Base-by-base conservation (phyloP, 208 protist genomes). In the Acanthamoeba sp. region DNA sequence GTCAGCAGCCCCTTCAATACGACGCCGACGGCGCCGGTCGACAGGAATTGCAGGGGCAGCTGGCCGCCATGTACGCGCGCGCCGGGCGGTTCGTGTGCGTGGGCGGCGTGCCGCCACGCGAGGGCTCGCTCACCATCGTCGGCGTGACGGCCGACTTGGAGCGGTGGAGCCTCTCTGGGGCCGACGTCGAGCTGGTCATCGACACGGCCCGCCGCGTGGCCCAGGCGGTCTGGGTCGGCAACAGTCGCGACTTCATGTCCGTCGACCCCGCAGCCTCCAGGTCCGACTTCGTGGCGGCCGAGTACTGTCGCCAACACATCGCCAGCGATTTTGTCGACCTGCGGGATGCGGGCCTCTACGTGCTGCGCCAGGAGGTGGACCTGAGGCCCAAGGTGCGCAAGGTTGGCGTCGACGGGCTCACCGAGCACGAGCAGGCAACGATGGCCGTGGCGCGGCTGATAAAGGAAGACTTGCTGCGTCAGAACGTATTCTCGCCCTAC, bases 351-450 rank as follows among this genome's bases (percentile, higher is more conserved):
- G 96, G 98, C 45, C 97, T 98, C 34, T 98, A 99, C 96, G 99
- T 99, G 95, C 96, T 99, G 10, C 99, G 99, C 97, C 97, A 98
- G 42, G 99, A 99, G 97, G 99, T 99, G 95, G 98, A 99, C 96
- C 98, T 99, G 5, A 98, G 98, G 91, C 99, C 99, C 96, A 99
- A 99, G 97, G 99, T 99, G 85, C 99, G 99, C 97, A 97, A 99
- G 62, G 99, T 99, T 84, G 99, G 99, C 94, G 99, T 84, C 97
- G 99, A 99, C 95, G 99, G 99, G 27, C 98, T 99, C 14, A 98
- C 98, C 89, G 99, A 99, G 97, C 97, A 96, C 34, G 99, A 99
- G 95, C 99, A 99, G 96, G 98, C 99, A 94, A 99, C 99, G 48
- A 97, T 99, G 6, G 99, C 99, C 97, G 98, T 99, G 48, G 99